Evolutionary conservation across 2,329 filamentous ascomycete genomes (phyloP).

Genomic region (Aphanocladium album): DNA sequence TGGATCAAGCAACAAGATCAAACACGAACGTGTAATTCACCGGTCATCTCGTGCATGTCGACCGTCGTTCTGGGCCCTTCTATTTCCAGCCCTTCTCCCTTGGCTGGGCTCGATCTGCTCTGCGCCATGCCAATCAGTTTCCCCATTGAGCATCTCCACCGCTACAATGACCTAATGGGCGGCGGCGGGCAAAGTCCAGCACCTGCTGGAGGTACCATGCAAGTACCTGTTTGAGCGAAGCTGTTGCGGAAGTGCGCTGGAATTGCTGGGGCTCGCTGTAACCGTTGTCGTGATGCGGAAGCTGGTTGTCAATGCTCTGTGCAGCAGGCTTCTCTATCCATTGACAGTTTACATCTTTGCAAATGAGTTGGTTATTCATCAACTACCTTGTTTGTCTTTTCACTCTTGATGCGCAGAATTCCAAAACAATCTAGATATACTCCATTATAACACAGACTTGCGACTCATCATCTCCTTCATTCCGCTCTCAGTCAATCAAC

Average conservation of each 20-base stretch:
- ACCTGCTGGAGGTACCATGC: background rate
- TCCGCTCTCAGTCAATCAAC: background rate
- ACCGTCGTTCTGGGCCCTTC: constrained; percentile 7
- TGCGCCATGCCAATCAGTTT: constrained; percentile 4
- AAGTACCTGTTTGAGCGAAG: background rate
- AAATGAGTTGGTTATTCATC: background rate
- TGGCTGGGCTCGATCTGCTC: constrained; percentile 6
- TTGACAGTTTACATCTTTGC: no score
- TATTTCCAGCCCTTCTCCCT: constrained; percentile 5
- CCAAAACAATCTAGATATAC: no score
- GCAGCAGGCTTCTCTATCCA: background rate
- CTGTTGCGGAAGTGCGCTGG: no score
- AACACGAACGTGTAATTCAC: background rate
- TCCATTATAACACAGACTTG: background rate
- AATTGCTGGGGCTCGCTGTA: background rate
- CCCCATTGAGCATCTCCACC: constrained; percentile 1
- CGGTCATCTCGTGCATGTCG: constrained; percentile 1
- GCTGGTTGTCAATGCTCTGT: background rate
- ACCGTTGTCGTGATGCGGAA: background rate
- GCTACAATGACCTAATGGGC: constrained; percentile 10
- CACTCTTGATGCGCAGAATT: no score
- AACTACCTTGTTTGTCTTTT: no score
- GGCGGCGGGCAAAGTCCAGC: background rate
- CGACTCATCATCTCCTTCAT: background rate
- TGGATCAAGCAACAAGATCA: background rate